Conservation (phyloP, 495 filamentous ascomycete genomes). For the Hypoxylon trugodes region DNA sequence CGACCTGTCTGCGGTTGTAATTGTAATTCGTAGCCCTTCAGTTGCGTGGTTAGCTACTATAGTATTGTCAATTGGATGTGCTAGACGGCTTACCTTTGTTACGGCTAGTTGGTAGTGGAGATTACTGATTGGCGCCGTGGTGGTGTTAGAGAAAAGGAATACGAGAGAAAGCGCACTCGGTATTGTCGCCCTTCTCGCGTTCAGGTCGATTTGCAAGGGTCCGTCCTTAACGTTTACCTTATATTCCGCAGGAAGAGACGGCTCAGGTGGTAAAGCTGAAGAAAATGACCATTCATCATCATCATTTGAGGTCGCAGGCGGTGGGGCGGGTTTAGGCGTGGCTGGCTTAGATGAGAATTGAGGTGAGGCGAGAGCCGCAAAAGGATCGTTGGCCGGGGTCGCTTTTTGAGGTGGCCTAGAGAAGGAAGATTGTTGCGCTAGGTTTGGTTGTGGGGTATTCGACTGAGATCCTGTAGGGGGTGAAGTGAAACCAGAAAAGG, state of each 20-base stretch:
- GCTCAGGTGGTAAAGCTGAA: constrained; percentile 79
- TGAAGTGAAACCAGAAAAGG: constrained; percentile 65
- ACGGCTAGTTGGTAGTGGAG: constrained; percentile 93
- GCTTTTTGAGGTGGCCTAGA: constrained; percentile 50
- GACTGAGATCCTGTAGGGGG: constrained; percentile 50
- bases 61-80: background rate
- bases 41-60: constrained; percentile 5
- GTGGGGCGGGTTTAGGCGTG: constrained; percentile 48
- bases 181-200: constrained; percentile 54
- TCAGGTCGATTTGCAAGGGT: constrained; percentile 60
- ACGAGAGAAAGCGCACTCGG: constrained; percentile 67
- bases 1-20: constrained; percentile 86
- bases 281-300: constrained; percentile 96
- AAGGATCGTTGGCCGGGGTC: constrained; percentile 62
- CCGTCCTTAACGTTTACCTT: constrained; percentile 58
- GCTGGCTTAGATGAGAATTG: constrained; percentile 57
- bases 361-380: constrained; percentile 71
- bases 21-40: constrained; percentile 78
- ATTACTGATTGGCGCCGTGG: constrained; percentile 72
- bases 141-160: constrained; percentile 82
- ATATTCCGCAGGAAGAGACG: constrained; percentile 55
- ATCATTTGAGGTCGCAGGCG: constrained; percentile 58
- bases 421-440: constrained; percentile 54
- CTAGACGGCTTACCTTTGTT: constrained; percentile 76
- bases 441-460: constrained; percentile 57